These are phyloP conservation scores for Cladophialophora yegresii DNA, from an alignment of 2,329 filamentous ascomycete species.

Conservation along the genomic window DNA sequence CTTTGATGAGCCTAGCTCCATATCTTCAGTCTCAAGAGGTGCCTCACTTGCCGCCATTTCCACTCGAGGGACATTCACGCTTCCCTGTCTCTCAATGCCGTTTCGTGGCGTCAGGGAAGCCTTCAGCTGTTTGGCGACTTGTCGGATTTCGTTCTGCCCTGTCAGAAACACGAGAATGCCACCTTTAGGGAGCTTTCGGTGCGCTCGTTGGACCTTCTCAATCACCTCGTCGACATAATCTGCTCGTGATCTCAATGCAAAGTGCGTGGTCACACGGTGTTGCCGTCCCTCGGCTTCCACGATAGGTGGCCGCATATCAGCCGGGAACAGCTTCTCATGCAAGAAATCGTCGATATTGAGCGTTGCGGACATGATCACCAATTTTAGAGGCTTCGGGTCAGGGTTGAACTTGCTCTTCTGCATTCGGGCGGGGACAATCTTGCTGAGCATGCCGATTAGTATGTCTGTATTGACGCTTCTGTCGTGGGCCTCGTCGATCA, in stretches of 20 bases:
- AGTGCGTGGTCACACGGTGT: constrained; percentile 86
- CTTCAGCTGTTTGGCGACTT: constrained; percentile 77
- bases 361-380: constrained; percentile 98
- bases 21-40: constrained; percentile 79
- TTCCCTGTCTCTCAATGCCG: constrained; percentile 40
- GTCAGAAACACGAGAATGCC: constrained; percentile 94
- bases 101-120: constrained; percentile 21
- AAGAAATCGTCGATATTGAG: constrained; percentile 87
- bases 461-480: constrained; percentile 97
- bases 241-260: constrained; percentile 75
- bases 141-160: constrained; percentile 85
- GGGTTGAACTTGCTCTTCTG: constrained; percentile 72
- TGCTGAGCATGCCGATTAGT: constrained; percentile 92
- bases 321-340: constrained; percentile 78
- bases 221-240: constrained; percentile 93
- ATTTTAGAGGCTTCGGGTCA: constrained; percentile 74
- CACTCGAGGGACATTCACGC: constrained; percentile 63
- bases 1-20: constrained; percentile 70
- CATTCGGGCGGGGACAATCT: constrained; percentile 80
- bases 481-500: constrained; percentile 97
- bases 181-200: constrained; percentile 84
- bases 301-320: constrained; percentile 69
- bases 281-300: constrained; percentile 90
- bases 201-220: constrained; percentile 80
- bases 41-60: constrained; percentile 75